These are phyloP conservation scores for Quercus tomentella DNA, from an alignment of 331 rosid species.

Conservation along the genomic window DNA sequence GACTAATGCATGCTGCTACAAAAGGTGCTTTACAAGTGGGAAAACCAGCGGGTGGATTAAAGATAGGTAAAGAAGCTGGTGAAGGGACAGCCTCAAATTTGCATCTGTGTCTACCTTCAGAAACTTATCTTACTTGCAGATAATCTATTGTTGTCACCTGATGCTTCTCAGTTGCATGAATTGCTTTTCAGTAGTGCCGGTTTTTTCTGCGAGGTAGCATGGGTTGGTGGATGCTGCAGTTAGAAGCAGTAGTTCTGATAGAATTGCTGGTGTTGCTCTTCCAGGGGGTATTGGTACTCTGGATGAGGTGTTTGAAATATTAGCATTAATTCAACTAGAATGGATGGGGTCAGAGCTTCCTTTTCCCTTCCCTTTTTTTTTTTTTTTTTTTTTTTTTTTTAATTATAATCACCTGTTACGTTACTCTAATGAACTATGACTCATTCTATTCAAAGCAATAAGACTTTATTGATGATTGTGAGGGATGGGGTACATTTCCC, in stretches of 20 bases:
- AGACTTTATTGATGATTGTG: constrained; percentile 60
- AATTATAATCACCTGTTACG: too few species aligned
- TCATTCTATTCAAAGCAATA: constrained; percentile 69
- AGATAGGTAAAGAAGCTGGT: constrained; percentile 76
- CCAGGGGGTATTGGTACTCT: constrained; percentile 94
- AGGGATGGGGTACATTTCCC: constrained; percentile 64
- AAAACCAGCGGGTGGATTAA: constrained; percentile 75
- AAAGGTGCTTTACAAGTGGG: constrained; percentile 78
- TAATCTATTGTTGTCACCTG: too few species aligned
- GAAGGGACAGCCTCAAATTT: constrained; percentile 43
- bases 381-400: too few species aligned
- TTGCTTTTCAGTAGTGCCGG: too few species aligned
- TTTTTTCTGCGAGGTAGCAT: too few species aligned
- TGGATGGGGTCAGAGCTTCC: constrained; percentile 57
- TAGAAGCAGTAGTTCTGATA: constrained; percentile 27
- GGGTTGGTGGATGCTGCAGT: too few species aligned
- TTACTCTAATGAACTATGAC: constrained; percentile 75
- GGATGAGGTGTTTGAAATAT: constrained; percentile 51
- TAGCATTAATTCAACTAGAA: too few species aligned
- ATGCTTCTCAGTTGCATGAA: too few species aligned
- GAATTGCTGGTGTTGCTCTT: constrained; percentile 70
- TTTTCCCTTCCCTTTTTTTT: constrained; percentile 42
- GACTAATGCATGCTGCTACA: constrained; percentile 47
- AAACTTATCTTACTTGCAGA: too few species aligned
- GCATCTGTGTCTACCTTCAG: too few species aligned